A percentile compares a stretch with the other conserved stretches of the same genome.
These are phyloP conservation scores for Hypoxylon subgilvum DNA, from an alignment of 495 filamentous ascomycete genomes.

Conservation along the genomic window DNA sequence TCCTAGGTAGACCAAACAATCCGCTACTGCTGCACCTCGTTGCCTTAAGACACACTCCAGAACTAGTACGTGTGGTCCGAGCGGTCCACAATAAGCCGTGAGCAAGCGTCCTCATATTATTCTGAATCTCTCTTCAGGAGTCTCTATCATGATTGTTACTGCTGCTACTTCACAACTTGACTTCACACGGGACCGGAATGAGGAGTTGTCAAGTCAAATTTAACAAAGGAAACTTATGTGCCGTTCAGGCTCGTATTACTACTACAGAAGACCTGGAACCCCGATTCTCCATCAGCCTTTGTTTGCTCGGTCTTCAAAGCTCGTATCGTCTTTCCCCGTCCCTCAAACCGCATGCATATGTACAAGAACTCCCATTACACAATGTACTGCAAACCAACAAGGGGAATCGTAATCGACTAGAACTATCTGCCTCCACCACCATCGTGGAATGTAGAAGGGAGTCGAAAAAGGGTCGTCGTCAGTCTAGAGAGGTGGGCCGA, in stretches of 20 bases:
- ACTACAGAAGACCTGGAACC: constrained; percentile 22
- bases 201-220: constrained; percentile 1
- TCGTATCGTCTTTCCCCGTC: constrained; percentile 19
- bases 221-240: constrained; percentile 34
- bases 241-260: constrained; percentile 38
- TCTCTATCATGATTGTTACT: too few species aligned
- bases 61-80: too few species aligned
- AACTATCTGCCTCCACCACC: constrained; percentile 4
- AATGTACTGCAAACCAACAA: not conserved
- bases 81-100: too few species aligned
- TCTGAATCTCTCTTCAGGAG: too few species aligned
- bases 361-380: constrained; percentile 31
- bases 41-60: too few species aligned
- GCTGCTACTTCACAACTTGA: too few species aligned
- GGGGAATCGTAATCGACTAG: constrained; percentile 25
- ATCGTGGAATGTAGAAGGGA: not conserved
- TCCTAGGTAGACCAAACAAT: too few species aligned
- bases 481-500: constrained; percentile 28
- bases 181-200: not conserved
- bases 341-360: constrained; percentile 9
- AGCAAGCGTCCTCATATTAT: too few species aligned
- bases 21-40: too few species aligned
- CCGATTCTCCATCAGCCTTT: constrained; percentile 3
- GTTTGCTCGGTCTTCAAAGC: constrained; percentile 12
- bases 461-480: constrained; percentile 16